Base-by-base conservation (phyloP, 306 rosid genomes). In the Sphenostylis stenocarpa region DNA sequence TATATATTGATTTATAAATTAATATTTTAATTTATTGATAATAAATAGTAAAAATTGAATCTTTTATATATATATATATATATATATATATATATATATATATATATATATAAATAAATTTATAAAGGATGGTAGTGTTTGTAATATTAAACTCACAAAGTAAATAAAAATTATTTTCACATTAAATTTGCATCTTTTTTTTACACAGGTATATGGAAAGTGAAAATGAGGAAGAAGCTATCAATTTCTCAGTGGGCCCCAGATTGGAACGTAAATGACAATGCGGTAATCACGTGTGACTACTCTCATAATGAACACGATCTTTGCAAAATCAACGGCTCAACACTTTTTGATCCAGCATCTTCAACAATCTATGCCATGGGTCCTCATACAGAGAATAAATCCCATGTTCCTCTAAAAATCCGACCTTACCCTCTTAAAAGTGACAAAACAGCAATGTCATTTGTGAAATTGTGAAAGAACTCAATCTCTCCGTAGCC, bases 371-470 rank as follows among this genome's bases (percentile, higher is more conserved):
- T 90, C 29, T 88, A 15, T 47, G 15, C 66, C 4, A 13, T 77
- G 77, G 67, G 31, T 49, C 52, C 57, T 6, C 11, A 64, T 6
- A 29, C 51, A 1, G 16, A 26, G 0, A 17, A 63, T 57, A 76
- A 66, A 23, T 48, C 70, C 3, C n/a, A 48, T 8, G 3, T 11
- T 16, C 1, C 31, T 0, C 3, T 49, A 47, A 88, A 70, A 85
- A 52, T 80, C 5, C 57, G 20, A 4, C 93, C 96, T 21, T 86
- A 88, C 72, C 88, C 96, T 70, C 82, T 81, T 0, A 90, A 90
- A 70, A 2, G 14, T 0, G 88, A 79, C 66, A 61, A 72, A 38
- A 3, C 8, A 15, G 67, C 83, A 73, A 88, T 83, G 69, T n/a
- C 85, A 4, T 6, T 0, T 0, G 57, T 86, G 36, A 82, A 52